phyloP scores from a whole-genome alignment of 2,329 filamentous ascomycete species.

The Aspergillus sp. region DNA sequence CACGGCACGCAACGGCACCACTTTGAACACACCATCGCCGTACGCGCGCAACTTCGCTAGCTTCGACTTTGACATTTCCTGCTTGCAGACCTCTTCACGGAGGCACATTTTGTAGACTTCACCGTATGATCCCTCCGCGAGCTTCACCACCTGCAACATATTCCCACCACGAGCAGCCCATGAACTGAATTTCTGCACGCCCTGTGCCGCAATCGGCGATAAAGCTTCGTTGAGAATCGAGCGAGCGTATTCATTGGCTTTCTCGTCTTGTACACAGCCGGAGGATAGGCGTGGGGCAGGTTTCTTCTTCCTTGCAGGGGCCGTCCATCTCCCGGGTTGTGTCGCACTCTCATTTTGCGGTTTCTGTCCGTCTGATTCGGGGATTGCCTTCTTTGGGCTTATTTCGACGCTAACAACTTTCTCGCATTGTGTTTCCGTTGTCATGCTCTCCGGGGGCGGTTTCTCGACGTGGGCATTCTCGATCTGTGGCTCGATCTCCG shows the following conservation, averaged over 20 bases:
- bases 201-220: slow-evolving; percentile 28
- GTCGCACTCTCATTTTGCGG: not conserved
- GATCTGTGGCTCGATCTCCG: not conserved
- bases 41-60: slow-evolving; percentile 33
- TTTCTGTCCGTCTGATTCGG: not conserved
- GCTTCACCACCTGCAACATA: slow-evolving; percentile 48
- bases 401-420: slow-evolving; percentile 26
- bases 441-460: not conserved
- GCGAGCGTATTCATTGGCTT: slow-evolving; percentile 29
- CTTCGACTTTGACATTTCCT: slow-evolving; percentile 30
- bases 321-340: slow-evolving; percentile 2
- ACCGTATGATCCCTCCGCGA: slow-evolving; percentile 60
- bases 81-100: slow-evolving; percentile 29
- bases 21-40: slow-evolving; percentile 42
- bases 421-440: slow-evolving; percentile 10
- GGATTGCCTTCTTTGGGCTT: slow-evolving; percentile 1
- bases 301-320: slow-evolving; percentile 13
- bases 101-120: slow-evolving; percentile 55
- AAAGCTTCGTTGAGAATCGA: slow-evolving; percentile 33
- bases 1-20: slow-evolving; percentile 41
- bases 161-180: slow-evolving; percentile 34
- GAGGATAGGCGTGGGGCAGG: slow-evolving; percentile 21
- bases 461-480: slow-evolving; percentile 2
- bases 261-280: slow-evolving; percentile 27
- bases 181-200: slow-evolving; percentile 32